Evolutionary conservation across 2,329 filamentous ascomycete species (phyloP).

Genomic region (Cercospora zeina): DNA sequence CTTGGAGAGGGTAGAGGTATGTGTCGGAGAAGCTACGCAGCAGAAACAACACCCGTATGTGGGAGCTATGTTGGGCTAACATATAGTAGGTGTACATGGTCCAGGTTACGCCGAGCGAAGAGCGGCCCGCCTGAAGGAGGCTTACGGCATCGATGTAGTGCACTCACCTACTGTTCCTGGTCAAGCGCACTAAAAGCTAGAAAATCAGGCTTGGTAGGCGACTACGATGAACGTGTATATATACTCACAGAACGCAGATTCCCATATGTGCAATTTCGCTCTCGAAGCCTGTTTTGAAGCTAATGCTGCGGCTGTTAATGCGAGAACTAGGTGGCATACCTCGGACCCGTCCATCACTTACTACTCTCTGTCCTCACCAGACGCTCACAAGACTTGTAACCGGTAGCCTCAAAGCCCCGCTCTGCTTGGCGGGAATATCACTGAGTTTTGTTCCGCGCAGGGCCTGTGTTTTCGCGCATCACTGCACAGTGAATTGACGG

Average conservation of each 20-base stretch:
- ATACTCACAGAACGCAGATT: constrained; percentile 22
- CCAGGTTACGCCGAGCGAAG: constrained; percentile 84
- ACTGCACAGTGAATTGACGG: not conserved
- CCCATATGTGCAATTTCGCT: constrained; percentile 3
- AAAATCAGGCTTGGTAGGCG: not conserved
- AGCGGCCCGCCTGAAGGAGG: constrained; percentile 76
- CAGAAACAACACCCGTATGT: not conserved
- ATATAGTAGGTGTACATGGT: constrained; percentile 67
- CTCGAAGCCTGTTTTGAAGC: not conserved
- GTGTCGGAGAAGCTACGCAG: constrained; percentile 20
- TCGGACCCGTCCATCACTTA: not conserved
- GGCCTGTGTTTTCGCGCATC: not conserved
- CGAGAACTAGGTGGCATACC: not conserved
- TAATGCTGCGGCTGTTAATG: not conserved
- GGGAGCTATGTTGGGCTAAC: constrained; percentile 21
- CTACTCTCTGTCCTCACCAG: not conserved
- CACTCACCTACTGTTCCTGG: constrained; percentile 22
- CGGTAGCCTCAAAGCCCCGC: not conserved
- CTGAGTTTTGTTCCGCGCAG: not conserved
- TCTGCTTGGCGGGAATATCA: not conserved
- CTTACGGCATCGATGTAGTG: constrained; percentile 78
- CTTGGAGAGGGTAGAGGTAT: constrained; percentile 85
- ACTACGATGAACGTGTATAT: constrained; percentile 17
- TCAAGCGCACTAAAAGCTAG: constrained; percentile 10
- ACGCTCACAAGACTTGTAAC: not conserved